phyloP scores from a whole-genome alignment of 2,329 filamentous ascomycete genomes.

The Exophiala mesophila region DNA sequence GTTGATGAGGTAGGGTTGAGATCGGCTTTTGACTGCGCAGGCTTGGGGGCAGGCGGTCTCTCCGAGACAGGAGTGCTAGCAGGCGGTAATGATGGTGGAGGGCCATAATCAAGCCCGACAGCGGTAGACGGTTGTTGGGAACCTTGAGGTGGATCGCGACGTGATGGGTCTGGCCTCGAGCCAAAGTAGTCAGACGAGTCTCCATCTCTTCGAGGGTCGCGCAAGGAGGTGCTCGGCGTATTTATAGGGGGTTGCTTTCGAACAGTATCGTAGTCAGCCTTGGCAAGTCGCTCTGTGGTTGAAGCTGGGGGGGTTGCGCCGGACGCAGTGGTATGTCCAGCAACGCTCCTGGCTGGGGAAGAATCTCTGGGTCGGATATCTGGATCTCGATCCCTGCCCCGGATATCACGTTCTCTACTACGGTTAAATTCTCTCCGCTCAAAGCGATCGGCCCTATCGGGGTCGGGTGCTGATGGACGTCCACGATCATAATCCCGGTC shows the following conservation, averaged over 20 bases:
- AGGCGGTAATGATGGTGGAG: slow-evolving; percentile 23
- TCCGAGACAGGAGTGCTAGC: slow-evolving; percentile 18
- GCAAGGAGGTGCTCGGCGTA: slow-evolving; percentile 12
- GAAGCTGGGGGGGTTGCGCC: slow-evolving; percentile 13
- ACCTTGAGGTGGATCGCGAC: slow-evolving; percentile 14
- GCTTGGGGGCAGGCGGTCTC: slow-evolving; percentile 9
- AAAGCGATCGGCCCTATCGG: slow-evolving; percentile 25
- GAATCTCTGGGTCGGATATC: slow-evolving; percentile 37
- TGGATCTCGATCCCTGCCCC: slow-evolving; percentile 30
- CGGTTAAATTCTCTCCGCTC: slow-evolving; percentile 35
- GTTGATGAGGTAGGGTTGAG: slow-evolving; percentile 12
- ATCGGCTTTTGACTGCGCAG: slow-evolving; percentile 9
- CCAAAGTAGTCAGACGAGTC: slow-evolving; percentile 26
- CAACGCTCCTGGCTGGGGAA: slow-evolving; percentile 30
- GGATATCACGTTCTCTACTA: slow-evolving; percentile 30
- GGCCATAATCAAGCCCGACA: slow-evolving; percentile 26
- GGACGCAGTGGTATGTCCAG: slow-evolving; percentile 9
- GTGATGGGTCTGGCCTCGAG: slow-evolving; percentile 9
- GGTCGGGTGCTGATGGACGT: slow-evolving; percentile 32
- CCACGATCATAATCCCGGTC: slow-evolving; percentile 39
- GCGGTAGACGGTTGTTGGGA: slow-evolving; percentile 17
- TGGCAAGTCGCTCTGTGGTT: slow-evolving; percentile 12
- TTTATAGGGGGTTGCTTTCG: slow-evolving; percentile 16
- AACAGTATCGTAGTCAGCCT: slow-evolving; percentile 17
- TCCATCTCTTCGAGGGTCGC: slow-evolving; percentile 23